Evolutionary conservation across 2,329 filamentous ascomycete genomes (phyloP), one percentile per base, ranked within the genome.

Genomic region (Zymoseptoria crescenta): DNA sequence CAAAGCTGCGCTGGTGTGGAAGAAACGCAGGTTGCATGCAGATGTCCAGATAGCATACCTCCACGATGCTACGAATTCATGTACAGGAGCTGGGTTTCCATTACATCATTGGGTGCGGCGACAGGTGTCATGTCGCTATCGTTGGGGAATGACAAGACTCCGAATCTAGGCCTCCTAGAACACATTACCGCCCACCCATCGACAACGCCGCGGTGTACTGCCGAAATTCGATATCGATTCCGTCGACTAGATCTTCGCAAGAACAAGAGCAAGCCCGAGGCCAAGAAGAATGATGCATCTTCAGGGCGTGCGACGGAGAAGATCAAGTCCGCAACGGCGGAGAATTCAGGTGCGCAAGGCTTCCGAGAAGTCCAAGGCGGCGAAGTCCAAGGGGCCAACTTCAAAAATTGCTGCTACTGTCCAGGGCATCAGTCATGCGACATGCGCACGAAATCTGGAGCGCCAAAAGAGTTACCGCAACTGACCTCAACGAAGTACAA

Each of bases 1-100:
- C 69, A 83, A 79, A 64, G 76, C 87, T 30, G 81, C 85, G 16
- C 78, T 84, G 4, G 79, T 84, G 64, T 89, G 87, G 72, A 73
- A 77, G 58, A 77, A 76, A 60, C 89, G 87, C 69, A 81, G 83
- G 55, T 78, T 79, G 67, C 86, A 89, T 72, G 74, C 87, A 49
- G 79, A 84, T 64, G 69, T 89, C 27, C 74, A 74, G 9, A 77
- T 86, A 30, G 54, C 57, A 8, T 48, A 54, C 21, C 75, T 35
- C 30, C 9, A 35, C 30, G 30, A 35, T 35, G 30, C 30, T 35
- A 10, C 30, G 30, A 35, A 35, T 35, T 8, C 30, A 35, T 10
- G 30, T 8, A 35, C 6, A 13, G 16, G 30, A 35, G 30, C 30
- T 35, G 30, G 16, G 30, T 35, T 8, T 35, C 30, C 8, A 35